These are phyloP conservation scores for Melampsora americana DNA, from an alignment of 1,284 basidiomycete genomes.

Conservation along the genomic window DNA sequence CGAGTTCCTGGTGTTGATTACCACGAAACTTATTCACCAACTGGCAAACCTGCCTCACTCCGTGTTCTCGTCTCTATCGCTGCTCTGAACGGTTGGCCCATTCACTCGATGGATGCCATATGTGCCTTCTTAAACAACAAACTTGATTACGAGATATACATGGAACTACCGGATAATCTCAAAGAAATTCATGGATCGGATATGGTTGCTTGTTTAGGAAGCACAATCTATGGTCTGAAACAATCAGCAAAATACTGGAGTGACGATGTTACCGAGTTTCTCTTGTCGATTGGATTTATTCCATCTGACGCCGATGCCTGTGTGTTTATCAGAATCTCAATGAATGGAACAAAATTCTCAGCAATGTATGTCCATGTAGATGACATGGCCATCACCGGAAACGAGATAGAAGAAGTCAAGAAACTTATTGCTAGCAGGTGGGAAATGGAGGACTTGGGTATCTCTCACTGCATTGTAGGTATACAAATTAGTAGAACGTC, in stretches of 20 bases:
- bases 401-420: not conserved
- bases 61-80: too few relatives aligned
- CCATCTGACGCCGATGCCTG: too few relatives aligned
- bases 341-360: too few relatives aligned
- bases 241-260: not conserved
- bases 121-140: slow-evolving; percentile 42
- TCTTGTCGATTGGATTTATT: not conserved
- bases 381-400: too few relatives aligned
- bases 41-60: slow-evolving; percentile 37
- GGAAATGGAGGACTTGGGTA: not conserved
- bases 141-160: slow-evolving; percentile 16
- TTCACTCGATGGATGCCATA: slow-evolving; percentile 41
- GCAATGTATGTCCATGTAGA: too few relatives aligned
- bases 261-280: not conserved
- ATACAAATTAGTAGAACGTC: not conserved
- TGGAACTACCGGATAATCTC: not conserved
- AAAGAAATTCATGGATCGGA: not conserved
- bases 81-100: slow-evolving; percentile 16
- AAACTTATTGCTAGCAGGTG: not conserved
- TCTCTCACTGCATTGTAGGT: not conserved
- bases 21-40: too few relatives aligned
- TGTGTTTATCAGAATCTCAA: not conserved
- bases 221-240: not conserved
- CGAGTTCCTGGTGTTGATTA: too few relatives aligned
- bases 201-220: not conserved